Evolutionary conservation across 1,284 basidiomycete genomes (phyloP).

Genomic region (Ustilago xerochloae): DNA sequence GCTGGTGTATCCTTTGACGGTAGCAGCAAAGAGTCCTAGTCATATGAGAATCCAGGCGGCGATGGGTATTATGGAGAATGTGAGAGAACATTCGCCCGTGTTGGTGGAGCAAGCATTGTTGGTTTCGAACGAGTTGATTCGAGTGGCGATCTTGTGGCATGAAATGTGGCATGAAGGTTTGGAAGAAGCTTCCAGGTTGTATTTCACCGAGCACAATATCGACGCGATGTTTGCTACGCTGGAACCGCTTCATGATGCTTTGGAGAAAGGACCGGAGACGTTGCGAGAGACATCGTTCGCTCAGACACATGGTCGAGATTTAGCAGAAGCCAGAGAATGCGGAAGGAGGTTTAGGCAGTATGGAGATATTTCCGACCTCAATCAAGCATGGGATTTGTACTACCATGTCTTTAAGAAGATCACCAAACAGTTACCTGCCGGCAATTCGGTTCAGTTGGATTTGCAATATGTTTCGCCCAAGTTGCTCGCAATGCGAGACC

Average conservation of each 20-base stretch:
- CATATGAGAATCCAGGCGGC: conserved; percentile 84
- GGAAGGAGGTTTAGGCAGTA: conserved; percentile 86
- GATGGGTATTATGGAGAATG: conserved; percentile 87
- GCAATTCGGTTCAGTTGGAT: conserved; percentile 83
- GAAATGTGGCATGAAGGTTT: conserved; percentile 99
- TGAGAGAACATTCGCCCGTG: conserved; percentile 88
- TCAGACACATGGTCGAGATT: conserved; percentile 92
- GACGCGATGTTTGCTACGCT: conserved; percentile 96
- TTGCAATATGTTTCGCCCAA: conserved; percentile 97
- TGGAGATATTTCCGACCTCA: conserved; percentile 86
- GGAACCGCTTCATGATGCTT: conserved; percentile 91
- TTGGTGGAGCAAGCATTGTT: conserved; percentile 93
- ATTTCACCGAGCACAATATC: conserved; percentile 98
- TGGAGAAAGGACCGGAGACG: conserved; percentile 96
- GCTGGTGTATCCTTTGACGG: conserved; percentile 95
- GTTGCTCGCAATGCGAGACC: conserved; percentile 85
- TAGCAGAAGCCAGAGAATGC: conserved; percentile 93
- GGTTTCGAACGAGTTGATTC: conserved; percentile 93
- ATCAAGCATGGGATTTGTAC: conserved; percentile 99
- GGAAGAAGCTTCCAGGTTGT: conserved; percentile 95
- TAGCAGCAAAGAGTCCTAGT: conserved; percentile 96
- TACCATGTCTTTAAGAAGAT: conserved; percentile 96
- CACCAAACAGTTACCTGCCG: conserved; percentile 89
- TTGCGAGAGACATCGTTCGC: conserved; percentile 94
- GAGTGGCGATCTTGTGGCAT: conserved; percentile 98